These are phyloP conservation scores for Echeveria elegans DNA, from an alignment of 164 flowering plant genomes.

Conservation along the genomic window DNA sequence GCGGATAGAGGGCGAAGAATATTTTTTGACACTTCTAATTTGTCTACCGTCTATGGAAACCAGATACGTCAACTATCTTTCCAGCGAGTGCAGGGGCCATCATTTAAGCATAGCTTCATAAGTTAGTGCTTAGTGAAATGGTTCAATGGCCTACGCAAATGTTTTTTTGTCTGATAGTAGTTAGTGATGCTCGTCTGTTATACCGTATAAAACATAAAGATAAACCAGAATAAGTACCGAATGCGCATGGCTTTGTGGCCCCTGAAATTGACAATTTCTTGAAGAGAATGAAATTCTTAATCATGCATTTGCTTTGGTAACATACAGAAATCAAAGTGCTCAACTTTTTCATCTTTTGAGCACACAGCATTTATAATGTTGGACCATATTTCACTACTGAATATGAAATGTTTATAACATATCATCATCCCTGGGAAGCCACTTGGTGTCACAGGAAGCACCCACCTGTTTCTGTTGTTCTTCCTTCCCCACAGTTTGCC, in stretches of 20 bases:
- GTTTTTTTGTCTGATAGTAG: not conserved
- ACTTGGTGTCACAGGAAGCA: slow-evolving; percentile 3
- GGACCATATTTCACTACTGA: not conserved
- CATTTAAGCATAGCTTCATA: no score
- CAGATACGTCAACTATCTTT: no score
- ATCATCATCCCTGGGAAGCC: slow-evolving; percentile 7
- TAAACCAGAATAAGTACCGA: not conserved
- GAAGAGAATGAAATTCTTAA: not conserved
- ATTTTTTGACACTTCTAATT: no score
- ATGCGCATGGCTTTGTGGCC: not conserved
- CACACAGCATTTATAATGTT: not conserved
- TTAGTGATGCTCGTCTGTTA: not conserved
- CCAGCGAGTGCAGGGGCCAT: no score
- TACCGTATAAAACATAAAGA: not conserved
- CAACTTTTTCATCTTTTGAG: not conserved
- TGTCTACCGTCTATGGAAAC: no score
- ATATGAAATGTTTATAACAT: not conserved
- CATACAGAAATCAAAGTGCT: slow-evolving; percentile 1
- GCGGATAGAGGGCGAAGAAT: no score
- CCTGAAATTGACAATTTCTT: not conserved
- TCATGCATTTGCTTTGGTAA: not conserved
- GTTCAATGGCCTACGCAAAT: no score
- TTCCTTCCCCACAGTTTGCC: slow-evolving; percentile 3
- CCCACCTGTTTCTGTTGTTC: not conserved
- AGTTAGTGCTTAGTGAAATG: no score